Evolutionary conservation across 2,329 filamentous ascomycete genomes (phyloP), one percentile per base, ranked within the genome.

Genomic region (Monilinia fructigena): DNA sequence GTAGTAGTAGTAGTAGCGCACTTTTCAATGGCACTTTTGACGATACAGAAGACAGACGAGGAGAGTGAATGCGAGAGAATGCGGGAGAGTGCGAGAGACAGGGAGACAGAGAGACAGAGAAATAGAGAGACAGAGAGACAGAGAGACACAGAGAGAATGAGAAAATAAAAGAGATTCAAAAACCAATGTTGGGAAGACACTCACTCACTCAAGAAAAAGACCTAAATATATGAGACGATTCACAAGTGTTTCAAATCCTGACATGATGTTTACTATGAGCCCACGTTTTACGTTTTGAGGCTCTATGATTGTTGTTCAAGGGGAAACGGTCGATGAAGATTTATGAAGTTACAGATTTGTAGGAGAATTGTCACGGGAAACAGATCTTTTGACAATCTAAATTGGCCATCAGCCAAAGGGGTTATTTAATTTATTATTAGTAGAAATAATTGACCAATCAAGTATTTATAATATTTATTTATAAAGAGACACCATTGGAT

Each of bases 251-350:
- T 61, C 63, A 12, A 42, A 52, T 50, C 55, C 31, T 52, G 45
- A 23, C 63, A 65, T 28, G 38, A 6, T 48, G 40, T 64, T 64
- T 48, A 52, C 28, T 50, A 50, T 45, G 18, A 28, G 20, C 4
- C 60, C 48, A 54, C 55, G 35, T 28, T 42, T 26, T 42, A 54
- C 55, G 23, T n/a, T 42, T 20, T 42, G 35, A 63, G 47, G 60
- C 31, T 63, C 26, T 6, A n/a, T 63, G 20, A 42, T 35, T 35
- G 28, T 54, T 28, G 63, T 75, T 78, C 79, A 82, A 68, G 76
- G 79, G 2, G 79, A 7, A 62, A 48, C 26, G 28, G 59, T 52
- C 52, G 54, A 67, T 50, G 55, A 18, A 18, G 55, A 60, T 52
- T 42, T 55, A 20, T 26, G 23, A 23, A 42, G 59, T 66, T 66